Percentiles rank a stretch among this genome's conserved stretches.
These are phyloP conservation scores for Obba rivulosa DNA, from an alignment of 768 basidiomycete genomes.

Conservation along the genomic window DNA sequence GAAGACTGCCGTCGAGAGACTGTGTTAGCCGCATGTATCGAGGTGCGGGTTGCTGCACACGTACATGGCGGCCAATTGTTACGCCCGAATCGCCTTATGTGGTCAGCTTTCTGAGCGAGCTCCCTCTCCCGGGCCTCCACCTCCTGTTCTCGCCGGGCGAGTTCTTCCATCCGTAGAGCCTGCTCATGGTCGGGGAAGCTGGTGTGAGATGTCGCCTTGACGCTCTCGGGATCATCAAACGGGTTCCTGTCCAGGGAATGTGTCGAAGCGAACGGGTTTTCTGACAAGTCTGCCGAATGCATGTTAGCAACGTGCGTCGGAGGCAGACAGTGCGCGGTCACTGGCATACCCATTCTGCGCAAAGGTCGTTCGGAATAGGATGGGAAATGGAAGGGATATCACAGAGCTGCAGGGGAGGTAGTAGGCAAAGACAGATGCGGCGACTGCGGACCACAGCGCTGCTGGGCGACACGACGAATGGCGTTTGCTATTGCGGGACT, in stretches of 20 bases:
- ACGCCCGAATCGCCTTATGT: slow-evolving; percentile 67
- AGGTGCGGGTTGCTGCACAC: slow-evolving; percentile 22
- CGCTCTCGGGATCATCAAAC: slow-evolving; percentile 68
- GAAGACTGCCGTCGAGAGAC: slow-evolving; percentile 57
- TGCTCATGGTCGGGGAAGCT: slow-evolving; percentile 25
- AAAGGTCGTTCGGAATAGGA: too few relatives aligned
- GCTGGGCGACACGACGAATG: too few relatives aligned
- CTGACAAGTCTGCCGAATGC: slow-evolving; percentile 24
- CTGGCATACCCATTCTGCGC: too few relatives aligned
- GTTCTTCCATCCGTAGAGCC: slow-evolving; percentile 49
- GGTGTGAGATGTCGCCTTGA: slow-evolving; percentile 7
- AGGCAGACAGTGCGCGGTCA: too few relatives aligned
- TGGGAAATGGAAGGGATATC: too few relatives aligned
- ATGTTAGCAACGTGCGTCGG: too few relatives aligned
- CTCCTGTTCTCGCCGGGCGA: slow-evolving; percentile 76
- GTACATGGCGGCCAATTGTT: slow-evolving; percentile 94
- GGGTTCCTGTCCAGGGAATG: slow-evolving; percentile 85
- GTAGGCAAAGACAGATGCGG: too few relatives aligned
- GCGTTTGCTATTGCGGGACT: too few relatives aligned
- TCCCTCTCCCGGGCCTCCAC: slow-evolving; percentile 76
- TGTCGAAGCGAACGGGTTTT: slow-evolving; percentile 83
- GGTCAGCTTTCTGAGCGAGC: slow-evolving; percentile 60
- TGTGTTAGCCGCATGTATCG: neutral
- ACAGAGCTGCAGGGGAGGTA: too few relatives aligned
- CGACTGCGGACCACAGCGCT: too few relatives aligned